Evolutionary conservation across 768 basidiomycete genomes (phyloP), one percentile per base, ranked within the genome.

Genomic region (Tricholoma saponaceum): DNA sequence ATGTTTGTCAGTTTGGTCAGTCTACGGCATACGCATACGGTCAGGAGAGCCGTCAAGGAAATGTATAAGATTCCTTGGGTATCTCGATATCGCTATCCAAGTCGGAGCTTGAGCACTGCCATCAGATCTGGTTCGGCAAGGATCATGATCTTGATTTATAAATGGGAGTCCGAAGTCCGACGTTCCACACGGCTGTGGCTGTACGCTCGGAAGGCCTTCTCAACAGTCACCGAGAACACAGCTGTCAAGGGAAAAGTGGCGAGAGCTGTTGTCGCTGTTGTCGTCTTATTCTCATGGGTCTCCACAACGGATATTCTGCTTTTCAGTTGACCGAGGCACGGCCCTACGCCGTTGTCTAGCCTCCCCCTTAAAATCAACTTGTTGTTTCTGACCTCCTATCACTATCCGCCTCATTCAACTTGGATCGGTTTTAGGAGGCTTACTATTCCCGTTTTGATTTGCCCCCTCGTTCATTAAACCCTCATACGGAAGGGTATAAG

Each of bases 81-180:
- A n/a, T n/a, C n/a, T n/a, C n/a, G n/a, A n/a, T n/a, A n/a, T n/a
- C n/a, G n/a, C n/a, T n/a, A n/a, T n/a, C n/a, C n/a, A n/a, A n/a
- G n/a, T n/a, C n/a, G n/a, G n/a, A n/a, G n/a, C n/a, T n/a, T n/a
- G n/a, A n/a, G 49, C 49, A 51, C 49, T 18, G 50, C 28, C 28
- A 9, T 32, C 28, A 22, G 18, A 23, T 61, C 62, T 58, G 59
- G 55, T 57, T 44, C 43, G 26, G 28, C 47, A 28, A 13, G 5
- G 53, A 62, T 62, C 58, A 43, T 51, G 58, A 61, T 61, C 41
- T 26, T 32, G 58, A 63, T 58, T 54, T 63, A 53, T n/a, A 12
- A 20, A n/a, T 16, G 5, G 30, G 10, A 4, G 41, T 60, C 64
- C 55, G 60, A 51, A 16, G 25, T 39, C 56, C 64, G 59, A 54